Evolutionary conservation across 305 asterid species (phyloP).

Genomic region (Vinca major): DNA sequence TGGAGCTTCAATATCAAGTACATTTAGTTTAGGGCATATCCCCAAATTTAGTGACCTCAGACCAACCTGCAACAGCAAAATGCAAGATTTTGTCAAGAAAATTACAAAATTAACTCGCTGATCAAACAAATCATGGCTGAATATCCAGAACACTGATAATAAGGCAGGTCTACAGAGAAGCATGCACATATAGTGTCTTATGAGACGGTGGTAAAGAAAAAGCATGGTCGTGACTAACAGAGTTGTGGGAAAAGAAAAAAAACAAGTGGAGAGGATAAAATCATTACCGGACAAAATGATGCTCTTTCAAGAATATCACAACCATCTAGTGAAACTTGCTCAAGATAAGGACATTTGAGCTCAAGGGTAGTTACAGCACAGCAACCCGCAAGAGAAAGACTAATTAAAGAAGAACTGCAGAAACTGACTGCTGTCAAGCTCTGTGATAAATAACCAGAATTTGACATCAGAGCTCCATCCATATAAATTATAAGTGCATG

Average conservation of each 20-base stretch:
- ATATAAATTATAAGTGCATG: background rate
- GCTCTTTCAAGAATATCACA: slow-evolving; percentile 96
- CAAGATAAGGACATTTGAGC: slow-evolving; percentile 73
- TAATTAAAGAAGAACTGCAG: slow-evolving; percentile 58
- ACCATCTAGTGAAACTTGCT: slow-evolving; percentile 83
- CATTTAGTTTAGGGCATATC: slow-evolving; percentile 83
- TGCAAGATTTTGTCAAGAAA: background rate
- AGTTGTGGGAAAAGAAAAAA: background rate
- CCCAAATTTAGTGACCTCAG: slow-evolving; percentile 88
- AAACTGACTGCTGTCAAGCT: slow-evolving; percentile 77
- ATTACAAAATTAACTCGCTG: background rate
- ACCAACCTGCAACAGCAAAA: slow-evolving; percentile 58
- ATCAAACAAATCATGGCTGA: background rate
- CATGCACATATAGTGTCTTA: background rate
- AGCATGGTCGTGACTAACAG: slow-evolving; percentile 3
- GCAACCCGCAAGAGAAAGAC: slow-evolving; percentile 94
- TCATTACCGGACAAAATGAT: slow-evolving; percentile 66
- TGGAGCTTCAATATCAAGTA: slow-evolving; percentile 72
- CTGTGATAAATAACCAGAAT: slow-evolving; percentile 31
- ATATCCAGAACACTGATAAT: background rate
- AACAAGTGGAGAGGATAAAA: background rate
- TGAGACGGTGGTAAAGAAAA: background rate
- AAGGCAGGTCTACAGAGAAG: background rate
- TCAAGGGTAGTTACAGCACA: slow-evolving; percentile 78
- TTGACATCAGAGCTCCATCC: background rate